phyloP scores from a whole-genome alignment of 2,329 filamentous ascomycete genomes.

The Blastomyces percursus region DNA sequence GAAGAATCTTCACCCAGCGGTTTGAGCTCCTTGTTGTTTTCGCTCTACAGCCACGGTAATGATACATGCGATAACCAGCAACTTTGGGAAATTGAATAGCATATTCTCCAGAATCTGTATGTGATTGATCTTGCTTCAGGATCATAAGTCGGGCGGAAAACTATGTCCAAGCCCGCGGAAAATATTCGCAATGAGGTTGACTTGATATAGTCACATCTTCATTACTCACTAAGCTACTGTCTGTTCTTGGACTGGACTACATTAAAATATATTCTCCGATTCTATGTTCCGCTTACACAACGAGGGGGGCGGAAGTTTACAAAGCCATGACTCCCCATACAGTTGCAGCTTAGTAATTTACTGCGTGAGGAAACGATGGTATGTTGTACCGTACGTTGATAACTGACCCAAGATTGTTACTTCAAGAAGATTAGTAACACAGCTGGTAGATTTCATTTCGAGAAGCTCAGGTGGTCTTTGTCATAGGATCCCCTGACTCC shows the following conservation, averaged over 20 bases:
- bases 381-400: not conserved
- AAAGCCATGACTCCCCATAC: slow-evolving; percentile 26
- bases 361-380: too few species aligned
- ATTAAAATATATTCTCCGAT: slow-evolving; percentile 24
- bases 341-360: slow-evolving; percentile 31
- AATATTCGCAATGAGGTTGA: slow-evolving; percentile 26
- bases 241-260: slow-evolving; percentile 15
- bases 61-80: not conserved
- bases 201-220: slow-evolving; percentile 30
- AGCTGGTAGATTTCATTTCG: slow-evolving; percentile 19
- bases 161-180: not conserved
- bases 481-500: slow-evolving; percentile 20
- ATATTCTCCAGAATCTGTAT: not conserved
- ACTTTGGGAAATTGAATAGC: not conserved
- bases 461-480: slow-evolving; percentile 25
- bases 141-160: not conserved
- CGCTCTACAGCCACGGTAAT: not conserved
- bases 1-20: not conserved
- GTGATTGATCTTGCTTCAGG: not conserved
- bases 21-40: not conserved
- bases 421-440: not conserved
- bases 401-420: not conserved
- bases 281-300: slow-evolving; percentile 8
- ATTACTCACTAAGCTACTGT: slow-evolving; percentile 19
- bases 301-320: slow-evolving; percentile 18